These are phyloP conservation scores for Talaromyces sp. DNA, from an alignment of 2,329 filamentous ascomycete species.

Conservation along the genomic window DNA sequence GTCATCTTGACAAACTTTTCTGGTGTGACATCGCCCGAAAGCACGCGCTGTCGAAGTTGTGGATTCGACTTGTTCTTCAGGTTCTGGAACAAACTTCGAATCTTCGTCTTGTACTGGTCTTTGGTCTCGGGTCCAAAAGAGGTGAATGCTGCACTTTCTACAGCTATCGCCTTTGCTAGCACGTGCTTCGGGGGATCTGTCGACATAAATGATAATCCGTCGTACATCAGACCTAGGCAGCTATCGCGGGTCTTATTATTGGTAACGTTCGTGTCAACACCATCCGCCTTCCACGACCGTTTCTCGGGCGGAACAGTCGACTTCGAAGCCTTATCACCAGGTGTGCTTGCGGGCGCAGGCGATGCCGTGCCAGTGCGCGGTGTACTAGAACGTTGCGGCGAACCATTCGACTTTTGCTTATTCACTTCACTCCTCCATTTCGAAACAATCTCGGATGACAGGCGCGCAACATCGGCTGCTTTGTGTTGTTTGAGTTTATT, in stretches of 20 bases:
- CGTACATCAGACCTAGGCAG: slow-evolving; percentile 89
- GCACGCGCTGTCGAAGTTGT: slow-evolving; percentile 70
- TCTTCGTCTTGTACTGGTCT: slow-evolving; percentile 77
- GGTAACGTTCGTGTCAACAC: slow-evolving; percentile 73
- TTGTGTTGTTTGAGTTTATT: slow-evolving; percentile 82
- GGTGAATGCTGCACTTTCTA: slow-evolving; percentile 73
- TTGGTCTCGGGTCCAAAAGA: slow-evolving; percentile 67
- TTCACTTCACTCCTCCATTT: slow-evolving; percentile 54
- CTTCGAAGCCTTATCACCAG: slow-evolving; percentile 51
- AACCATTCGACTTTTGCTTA: slow-evolving; percentile 45
- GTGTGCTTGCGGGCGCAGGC: slow-evolving; percentile 43
- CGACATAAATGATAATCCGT: slow-evolving; percentile 76
- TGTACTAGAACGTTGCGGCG: slow-evolving; percentile 41
- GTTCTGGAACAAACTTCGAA: slow-evolving; percentile 90
- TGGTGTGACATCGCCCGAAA: slow-evolving; percentile 68
- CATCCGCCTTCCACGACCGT: slow-evolving; percentile 77
- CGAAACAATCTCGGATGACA: slow-evolving; percentile 76
- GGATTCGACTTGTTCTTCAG: slow-evolving; percentile 89
- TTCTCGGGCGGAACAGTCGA: slow-evolving; percentile 64
- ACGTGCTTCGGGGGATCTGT: slow-evolving; percentile 59
- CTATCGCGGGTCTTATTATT: slow-evolving; percentile 71
- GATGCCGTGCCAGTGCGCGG: slow-evolving; percentile 53
- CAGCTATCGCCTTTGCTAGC: slow-evolving; percentile 62
- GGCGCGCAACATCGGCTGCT: slow-evolving; percentile 65
- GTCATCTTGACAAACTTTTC: slow-evolving; percentile 80